phyloP scores from a whole-genome alignment of 2,329 filamentous ascomycete genomes.

The Endothia cerciana region DNA sequence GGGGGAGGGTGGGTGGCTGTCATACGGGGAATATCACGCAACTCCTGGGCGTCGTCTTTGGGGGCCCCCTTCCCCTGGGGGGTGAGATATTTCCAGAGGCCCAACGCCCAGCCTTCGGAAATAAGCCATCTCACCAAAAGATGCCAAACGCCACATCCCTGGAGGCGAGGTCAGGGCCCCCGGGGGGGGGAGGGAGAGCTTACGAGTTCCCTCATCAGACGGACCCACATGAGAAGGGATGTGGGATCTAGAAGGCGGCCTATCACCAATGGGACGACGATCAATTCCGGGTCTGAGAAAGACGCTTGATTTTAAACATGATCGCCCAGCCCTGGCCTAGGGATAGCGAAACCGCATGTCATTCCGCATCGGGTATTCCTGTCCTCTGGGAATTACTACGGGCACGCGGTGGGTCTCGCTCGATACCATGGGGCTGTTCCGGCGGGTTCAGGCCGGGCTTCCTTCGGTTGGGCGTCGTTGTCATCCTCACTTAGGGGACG shows the following conservation, averaged over 20 bases:
- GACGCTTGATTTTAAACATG: conserved; percentile 25
- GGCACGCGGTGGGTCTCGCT: no score
- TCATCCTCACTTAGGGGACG: conserved; percentile 2
- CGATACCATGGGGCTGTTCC: no score
- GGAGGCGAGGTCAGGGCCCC: no score
- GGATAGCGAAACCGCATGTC: not conserved
- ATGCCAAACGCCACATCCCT: no score
- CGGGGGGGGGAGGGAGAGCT: conserved; percentile 12
- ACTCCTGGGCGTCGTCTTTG: not conserved
- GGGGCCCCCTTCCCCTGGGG: not conserved
- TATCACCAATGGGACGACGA: conserved; percentile 18
- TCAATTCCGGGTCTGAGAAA: conserved; percentile 17
- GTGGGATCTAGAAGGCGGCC: not conserved
- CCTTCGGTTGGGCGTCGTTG: not conserved
- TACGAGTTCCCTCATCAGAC: conserved; percentile 27
- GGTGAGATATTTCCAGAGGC: no score
- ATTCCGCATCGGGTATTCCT: conserved; percentile 8
- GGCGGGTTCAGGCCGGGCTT: not conserved
- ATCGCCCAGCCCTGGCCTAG: not conserved
- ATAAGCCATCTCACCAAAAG: no score
- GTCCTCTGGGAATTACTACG: conserved; percentile 13
- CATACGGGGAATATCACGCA: not conserved
- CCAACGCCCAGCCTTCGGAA: no score
- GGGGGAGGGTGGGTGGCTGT: not conserved
- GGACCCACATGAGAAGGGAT: conserved; percentile 12